Conservation (phyloP, 148 eudicot species). For the Amaranthus cruentus region DNA sequence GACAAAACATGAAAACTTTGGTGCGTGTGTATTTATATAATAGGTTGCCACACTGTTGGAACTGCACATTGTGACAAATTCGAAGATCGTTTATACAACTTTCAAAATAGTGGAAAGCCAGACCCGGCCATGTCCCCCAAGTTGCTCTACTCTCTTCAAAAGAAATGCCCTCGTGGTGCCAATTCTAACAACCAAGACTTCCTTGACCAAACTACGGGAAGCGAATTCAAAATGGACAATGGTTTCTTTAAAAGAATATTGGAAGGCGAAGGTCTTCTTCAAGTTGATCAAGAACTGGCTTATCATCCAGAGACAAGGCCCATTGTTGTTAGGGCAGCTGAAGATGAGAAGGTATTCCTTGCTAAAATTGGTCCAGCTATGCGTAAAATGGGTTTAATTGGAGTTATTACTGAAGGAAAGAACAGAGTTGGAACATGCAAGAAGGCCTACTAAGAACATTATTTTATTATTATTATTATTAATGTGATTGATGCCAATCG, state of each 20-base stretch:
- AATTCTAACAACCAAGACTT: neutral
- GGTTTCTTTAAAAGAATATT: neutral
- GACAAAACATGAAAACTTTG: too few species aligned
- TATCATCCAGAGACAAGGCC: constrained; percentile 6
- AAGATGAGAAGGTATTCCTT: neutral
- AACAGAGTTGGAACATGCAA: too few species aligned
- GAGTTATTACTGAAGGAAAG: constrained; percentile 5
- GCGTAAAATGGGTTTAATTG: constrained; percentile 9
- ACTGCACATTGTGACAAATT: constrained; percentile 16
- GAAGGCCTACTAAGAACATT: too few species aligned
- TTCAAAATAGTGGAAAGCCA: neutral
- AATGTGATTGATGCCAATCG: too few species aligned
- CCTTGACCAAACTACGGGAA: constrained; percentile 20
- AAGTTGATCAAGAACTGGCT: constrained; percentile 20
- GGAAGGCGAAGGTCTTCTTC: constrained; percentile 14
- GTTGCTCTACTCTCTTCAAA: constrained; percentile 22
- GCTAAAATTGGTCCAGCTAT: constrained; percentile 19
- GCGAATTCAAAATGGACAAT: constrained; percentile 16
- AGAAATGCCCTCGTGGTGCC: constrained; percentile 27
- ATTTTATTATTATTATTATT: too few species aligned
- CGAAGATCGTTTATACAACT: constrained; percentile 16
- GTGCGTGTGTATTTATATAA: neutral
- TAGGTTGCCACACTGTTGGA: constrained; percentile 24
- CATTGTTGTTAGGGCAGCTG: constrained; percentile 9
- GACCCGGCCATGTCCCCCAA: constrained; percentile 33